Evolutionary conservation across 345 rosid species (phyloP), one percentile per base, ranked within the genome.

Genomic region (Streptanthus diversifolius): DNA sequence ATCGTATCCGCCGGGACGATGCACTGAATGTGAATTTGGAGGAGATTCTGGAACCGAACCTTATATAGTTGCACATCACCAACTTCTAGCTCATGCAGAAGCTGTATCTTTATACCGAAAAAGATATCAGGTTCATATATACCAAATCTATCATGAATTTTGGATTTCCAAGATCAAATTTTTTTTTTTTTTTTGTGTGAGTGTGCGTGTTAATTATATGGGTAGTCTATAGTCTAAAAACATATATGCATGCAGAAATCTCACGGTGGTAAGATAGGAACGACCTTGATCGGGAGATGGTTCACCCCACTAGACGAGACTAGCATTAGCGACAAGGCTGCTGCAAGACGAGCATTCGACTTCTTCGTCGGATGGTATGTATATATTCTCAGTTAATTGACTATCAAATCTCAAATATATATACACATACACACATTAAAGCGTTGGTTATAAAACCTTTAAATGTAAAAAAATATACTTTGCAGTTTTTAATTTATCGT

Each of bases 11-110:
- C 79, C 80, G 0, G 81, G 79, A 5, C 67, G 81, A 6, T 81
- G 84, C 52, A 70, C 77, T 13, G 41, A 4, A 21, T 67, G 54
- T 54, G 59, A 43, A 29, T 32, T 22, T 35, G 79, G 37, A 27
- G 84, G 82, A 17, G 65, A 82, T 44, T 83, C 86, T 13, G 64
- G 68, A 29, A 81, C 80, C 0, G 84, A 85, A 57, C 88, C 88
- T 19, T 85, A 82, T 47, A 48, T 74, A 14, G 85, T 63, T 9
- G 62, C 72, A 1, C 85, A 84, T 57, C 37, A 82, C 57, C n/a
- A 80, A 55, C 76, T 85, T 25, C 71, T 85, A 13, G 70, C 88
- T 21, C 88, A 85, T 27, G 81, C 82, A 2, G 61, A 77, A 47
- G 57, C 79, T 18, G 88, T 55, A 4, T 10, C 59, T 19, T 3